phyloP scores from a whole-genome alignment of 139 green algal species.

The Edaphochlamys debaryana region DNA sequence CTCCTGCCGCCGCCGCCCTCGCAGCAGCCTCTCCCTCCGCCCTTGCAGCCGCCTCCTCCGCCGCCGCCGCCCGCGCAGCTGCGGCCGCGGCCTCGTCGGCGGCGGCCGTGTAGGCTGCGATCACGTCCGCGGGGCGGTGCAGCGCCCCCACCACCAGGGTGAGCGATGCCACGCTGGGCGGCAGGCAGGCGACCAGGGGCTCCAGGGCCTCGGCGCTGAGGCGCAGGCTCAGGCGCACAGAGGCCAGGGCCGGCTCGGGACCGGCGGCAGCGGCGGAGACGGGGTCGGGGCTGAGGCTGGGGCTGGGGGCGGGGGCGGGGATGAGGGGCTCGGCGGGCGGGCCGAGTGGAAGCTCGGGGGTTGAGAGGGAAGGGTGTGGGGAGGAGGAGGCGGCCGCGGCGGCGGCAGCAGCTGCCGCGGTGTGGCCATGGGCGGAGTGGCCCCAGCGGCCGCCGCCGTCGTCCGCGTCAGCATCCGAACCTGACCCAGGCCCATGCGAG shows the following conservation, averaged over 20 bases:
- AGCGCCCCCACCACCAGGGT: neutral
- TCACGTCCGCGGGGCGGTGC: neutral
- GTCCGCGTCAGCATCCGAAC: no score
- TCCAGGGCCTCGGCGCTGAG: slow-evolving; percentile 18
- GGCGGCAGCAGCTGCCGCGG: neutral
- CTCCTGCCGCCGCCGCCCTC: neutral
- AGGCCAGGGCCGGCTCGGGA: neutral
- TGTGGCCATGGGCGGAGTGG: neutral
- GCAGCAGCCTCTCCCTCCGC: neutral
- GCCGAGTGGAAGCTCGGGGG: no score
- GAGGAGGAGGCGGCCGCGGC: no score
- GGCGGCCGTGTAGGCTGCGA: neutral
- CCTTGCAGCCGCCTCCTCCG: neutral
- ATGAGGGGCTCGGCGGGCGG: no score
- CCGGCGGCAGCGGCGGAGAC: neutral
- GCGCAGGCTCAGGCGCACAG: neutral
- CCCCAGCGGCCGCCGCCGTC: no score
- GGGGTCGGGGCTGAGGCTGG: neutral
- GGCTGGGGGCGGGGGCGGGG: neutral
- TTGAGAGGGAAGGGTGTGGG: no score
- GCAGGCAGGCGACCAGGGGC: slow-evolving; percentile 19
- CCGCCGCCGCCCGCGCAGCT: neutral
- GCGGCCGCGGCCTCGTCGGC: neutral
- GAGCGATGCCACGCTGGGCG: neutral
- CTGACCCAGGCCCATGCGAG: no score